These are phyloP conservation scores for Fomitopsis serialis DNA, from an alignment of 768 basidiomycete species.

Conservation along the genomic window DNA sequence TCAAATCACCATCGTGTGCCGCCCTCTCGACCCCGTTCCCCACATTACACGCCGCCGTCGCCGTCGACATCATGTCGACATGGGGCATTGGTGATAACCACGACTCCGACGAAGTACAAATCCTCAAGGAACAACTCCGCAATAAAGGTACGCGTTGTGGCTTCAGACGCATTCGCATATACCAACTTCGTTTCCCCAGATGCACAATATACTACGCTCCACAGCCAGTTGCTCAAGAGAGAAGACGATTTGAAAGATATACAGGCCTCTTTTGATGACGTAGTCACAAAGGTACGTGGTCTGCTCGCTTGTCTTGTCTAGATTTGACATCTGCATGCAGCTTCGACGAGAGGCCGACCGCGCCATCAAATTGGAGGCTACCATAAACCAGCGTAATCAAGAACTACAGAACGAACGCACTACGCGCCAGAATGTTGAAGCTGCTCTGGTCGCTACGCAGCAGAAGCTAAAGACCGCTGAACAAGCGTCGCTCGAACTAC, in stretches of 20 bases:
- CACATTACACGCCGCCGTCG: not conserved
- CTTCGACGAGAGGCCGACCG: constrained; percentile 53
- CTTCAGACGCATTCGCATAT: not conserved
- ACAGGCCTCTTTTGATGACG: constrained; percentile 28
- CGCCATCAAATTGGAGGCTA: constrained; percentile 47
- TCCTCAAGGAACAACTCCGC: constrained; percentile 31
- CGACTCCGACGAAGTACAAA: constrained; percentile 31
- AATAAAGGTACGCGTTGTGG: constrained; percentile 25
- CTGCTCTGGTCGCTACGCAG: constrained; percentile 41
- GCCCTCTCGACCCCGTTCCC: not conserved
- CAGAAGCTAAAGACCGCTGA: constrained; percentile 48
- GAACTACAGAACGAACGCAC: constrained; percentile 54
- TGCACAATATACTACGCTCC: constrained; percentile 30
- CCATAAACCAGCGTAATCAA: constrained; percentile 42
- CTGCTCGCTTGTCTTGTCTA: not conserved
- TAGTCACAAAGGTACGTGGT: constrained; percentile 30
- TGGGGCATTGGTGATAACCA: constrained; percentile 34
- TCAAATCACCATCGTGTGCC: not conserved
- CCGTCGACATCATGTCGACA: constrained; percentile 27
- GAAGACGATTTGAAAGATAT: constrained; percentile 32
- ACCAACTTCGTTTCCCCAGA: constrained; percentile 20
- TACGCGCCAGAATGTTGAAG: constrained; percentile 44
- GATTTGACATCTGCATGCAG: constrained; percentile 25
- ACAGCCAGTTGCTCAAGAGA: constrained; percentile 29
- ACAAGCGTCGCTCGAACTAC: constrained; percentile 46